Conservation (phyloP, 1,284 basidiomycete species). For the Fereydounia khargensis region DNA sequence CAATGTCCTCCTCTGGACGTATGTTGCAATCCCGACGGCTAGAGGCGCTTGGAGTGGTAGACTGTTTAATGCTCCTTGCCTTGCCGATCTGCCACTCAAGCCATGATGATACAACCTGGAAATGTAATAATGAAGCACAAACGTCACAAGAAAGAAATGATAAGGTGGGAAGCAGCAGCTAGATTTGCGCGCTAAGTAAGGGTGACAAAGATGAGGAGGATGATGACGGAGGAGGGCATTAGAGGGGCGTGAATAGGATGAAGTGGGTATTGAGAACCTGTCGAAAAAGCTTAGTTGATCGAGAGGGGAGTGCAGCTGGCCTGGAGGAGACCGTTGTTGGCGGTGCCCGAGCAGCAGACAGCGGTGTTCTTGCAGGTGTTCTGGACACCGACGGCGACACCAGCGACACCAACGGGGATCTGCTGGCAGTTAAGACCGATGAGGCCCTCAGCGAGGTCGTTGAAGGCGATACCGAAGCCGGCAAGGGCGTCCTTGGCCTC, state of each 20-base stretch:
- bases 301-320: conserved; percentile 36
- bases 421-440: conserved; percentile 38
- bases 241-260: too few species aligned
- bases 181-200: too few species aligned
- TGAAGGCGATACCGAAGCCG: conserved; percentile 35
- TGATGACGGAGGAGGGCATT: too few species aligned
- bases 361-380: conserved; percentile 36
- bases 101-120: neutral
- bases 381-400: conserved; percentile 18
- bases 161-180: too few species aligned
- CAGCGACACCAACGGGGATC: conserved; percentile 27
- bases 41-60: conserved; percentile 34
- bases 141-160: too few species aligned
- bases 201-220: too few species aligned
- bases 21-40: conserved; percentile 39
- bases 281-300: conserved; percentile 42
- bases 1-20: conserved; percentile 32
- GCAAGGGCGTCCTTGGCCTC: conserved; percentile 31
- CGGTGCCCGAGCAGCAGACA: conserved; percentile 28
- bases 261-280: too few species aligned
- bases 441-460: conserved; percentile 22
- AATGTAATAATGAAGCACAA: neutral
- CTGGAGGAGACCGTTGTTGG: conserved; percentile 40
- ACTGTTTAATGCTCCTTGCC: conserved; percentile 44
- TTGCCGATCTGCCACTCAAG: conserved; percentile 43